Evolutionary conservation across 2,329 filamentous ascomycete species (phyloP), one percentile per base, ranked within the genome.

Genomic region (Colletotrichum tofieldiae): DNA sequence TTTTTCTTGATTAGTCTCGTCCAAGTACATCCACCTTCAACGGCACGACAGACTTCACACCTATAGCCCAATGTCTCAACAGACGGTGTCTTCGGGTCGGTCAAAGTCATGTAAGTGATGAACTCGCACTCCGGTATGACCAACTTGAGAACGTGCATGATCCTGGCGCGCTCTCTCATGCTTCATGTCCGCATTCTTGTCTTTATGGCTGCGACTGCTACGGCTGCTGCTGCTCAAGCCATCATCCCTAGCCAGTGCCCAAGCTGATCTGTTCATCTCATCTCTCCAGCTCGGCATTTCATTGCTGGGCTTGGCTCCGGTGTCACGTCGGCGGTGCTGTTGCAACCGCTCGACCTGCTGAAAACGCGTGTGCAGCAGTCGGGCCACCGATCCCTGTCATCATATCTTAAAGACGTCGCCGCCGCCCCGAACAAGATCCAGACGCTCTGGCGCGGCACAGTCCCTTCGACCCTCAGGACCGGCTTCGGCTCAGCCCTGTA

Each of bases 301-400:
- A 84, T 92, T 76, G 96, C 95, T 75, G 96, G 96, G 74, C 90
- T 98, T 67, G 90, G 91, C 78, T 98, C 95, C 9, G 96, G 96
- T 77, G 88, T 97, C 62, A 90, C 94, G 75, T 96, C 95, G 64
- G 95, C 96, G 67, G 91, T 97, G 72, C 91, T 98, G 67, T 90
- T 99, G 20, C 96, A 99, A 82, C 96, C 96, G 35, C 93, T 96
- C 78, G 96, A 99, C 83, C 92, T 99, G 5, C 91, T 99, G 80
- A 99, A 99, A 84, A 99, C 96, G 39, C 93, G 96, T 58, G 92
- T 98, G 51, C 96, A 99, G 81, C 96, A 98, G 82, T 94, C 94
- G 43, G 91, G 91, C 60, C 88, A 89, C 54, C 89, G 90, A 75
- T 91, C 94, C 2, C 89, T 98, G 69, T 82, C 90, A 65, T 84